Evolutionary conservation across 2,329 filamentous ascomycete species (phyloP).

Genomic region (Ilyonectria sp.): DNA sequence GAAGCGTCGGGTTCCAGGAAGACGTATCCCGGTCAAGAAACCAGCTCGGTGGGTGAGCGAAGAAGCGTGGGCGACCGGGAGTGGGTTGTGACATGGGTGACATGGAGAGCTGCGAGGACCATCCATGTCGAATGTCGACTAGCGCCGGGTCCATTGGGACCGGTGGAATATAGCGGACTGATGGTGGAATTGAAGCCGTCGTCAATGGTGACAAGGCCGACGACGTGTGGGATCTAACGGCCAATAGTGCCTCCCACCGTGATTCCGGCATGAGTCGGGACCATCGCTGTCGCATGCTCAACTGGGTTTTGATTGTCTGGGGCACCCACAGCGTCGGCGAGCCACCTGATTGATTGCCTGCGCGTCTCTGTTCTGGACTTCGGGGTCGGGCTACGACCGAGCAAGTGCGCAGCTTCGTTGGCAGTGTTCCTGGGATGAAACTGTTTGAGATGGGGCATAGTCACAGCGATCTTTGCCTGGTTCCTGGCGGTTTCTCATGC

Average conservation of each 20-base stretch:
- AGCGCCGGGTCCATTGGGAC: conserved; percentile 37
- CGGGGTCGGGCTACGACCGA: neutral
- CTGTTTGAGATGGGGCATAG: neutral
- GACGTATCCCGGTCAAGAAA: conserved; percentile 20
- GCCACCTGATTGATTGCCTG: conserved; percentile 24
- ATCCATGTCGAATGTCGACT: conserved; percentile 32
- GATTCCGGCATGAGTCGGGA: conserved; percentile 8
- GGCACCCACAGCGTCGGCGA: conserved; percentile 15
- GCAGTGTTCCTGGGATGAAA: conserved; percentile 1
- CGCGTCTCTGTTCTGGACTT: conserved; percentile 11
- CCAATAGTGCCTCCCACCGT: neutral
- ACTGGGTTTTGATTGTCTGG: neutral
- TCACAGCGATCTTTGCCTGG: neutral
- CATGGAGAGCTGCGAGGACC: conserved; percentile 32
- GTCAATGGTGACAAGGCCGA: conserved; percentile 18
- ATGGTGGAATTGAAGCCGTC: conserved; percentile 25
- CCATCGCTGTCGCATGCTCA: neutral
- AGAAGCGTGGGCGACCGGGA: conserved; percentile 8
- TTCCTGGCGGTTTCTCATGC: neutral
- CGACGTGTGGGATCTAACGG: conserved; percentile 10
- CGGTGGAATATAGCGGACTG: conserved; percentile 13
- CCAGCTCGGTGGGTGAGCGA: conserved; percentile 35
- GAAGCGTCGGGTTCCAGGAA: conserved; percentile 9
- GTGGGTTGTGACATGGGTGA: conserved; percentile 32
- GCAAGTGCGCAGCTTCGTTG: neutral